Conservation (phyloP, 441 rosid genomes). For the Theobroma grandiflorum region DNA sequence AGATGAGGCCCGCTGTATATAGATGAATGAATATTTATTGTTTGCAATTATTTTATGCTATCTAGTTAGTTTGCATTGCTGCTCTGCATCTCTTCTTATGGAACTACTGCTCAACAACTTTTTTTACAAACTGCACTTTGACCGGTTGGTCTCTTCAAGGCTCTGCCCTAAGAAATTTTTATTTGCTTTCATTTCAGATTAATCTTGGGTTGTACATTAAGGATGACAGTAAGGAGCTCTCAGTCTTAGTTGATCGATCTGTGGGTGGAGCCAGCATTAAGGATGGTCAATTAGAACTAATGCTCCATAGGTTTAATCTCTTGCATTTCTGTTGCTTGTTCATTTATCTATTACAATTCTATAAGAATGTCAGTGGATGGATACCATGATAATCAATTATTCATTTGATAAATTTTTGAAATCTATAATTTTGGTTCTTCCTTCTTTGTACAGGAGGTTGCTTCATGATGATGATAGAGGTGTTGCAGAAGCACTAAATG, state of each 20-base stretch:
- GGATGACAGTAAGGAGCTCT: slow-evolving; percentile 48
- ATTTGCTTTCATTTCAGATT: slow-evolving; percentile 39
- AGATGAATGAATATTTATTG: background rate
- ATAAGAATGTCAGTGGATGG: background rate
- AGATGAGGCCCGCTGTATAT: background rate
- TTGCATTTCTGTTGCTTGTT: background rate
- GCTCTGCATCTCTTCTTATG: background rate
- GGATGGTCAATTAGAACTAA: slow-evolving; percentile 59
- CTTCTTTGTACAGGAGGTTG: slow-evolving; percentile 48
- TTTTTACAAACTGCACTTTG: background rate
- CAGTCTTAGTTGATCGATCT: slow-evolving; percentile 57
- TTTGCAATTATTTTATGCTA: background rate
- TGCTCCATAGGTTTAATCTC: slow-evolving; percentile 58
- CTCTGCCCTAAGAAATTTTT: background rate
- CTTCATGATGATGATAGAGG: slow-evolving; percentile 54
- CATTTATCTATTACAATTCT: background rate
- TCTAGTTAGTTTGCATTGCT: background rate
- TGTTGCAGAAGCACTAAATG: slow-evolving; percentile 59
- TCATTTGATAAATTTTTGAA: background rate
- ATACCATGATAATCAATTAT: background rate
- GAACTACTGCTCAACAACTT: background rate
- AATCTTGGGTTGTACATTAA: slow-evolving; percentile 56
- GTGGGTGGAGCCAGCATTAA: slow-evolving; percentile 58
- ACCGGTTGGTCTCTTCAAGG: background rate
- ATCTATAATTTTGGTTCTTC: slow-evolving; percentile 17